A percentile compares a stretch with the other conserved stretches of the same genome.
Conservation (phyloP, 2,329 filamentous ascomycete genomes). For the Fusarium dlaminii region DNA sequence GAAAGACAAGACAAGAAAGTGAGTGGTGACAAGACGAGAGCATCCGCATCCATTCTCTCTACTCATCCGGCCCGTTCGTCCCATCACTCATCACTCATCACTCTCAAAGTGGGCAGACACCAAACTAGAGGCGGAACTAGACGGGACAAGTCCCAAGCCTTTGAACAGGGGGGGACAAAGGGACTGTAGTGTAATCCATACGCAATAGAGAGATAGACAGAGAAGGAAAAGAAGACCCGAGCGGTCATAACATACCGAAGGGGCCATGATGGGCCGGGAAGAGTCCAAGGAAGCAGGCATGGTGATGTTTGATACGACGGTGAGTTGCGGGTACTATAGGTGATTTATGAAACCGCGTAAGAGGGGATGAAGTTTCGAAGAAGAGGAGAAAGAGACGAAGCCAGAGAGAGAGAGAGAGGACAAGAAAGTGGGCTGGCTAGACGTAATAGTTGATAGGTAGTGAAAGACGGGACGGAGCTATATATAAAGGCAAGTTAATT, state of each 20-base stretch:
- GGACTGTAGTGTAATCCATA: neutral
- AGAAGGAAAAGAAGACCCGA: conserved; percentile 21
- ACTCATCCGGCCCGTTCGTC: neutral
- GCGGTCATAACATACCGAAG: conserved; percentile 62
- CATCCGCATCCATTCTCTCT: conserved; percentile 2
- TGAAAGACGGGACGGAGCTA: conserved; percentile 4
- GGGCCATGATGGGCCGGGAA: conserved; percentile 69
- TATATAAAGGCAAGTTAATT: conserved; percentile 17
- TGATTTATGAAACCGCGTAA: conserved; percentile 18
- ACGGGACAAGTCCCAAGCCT: conserved; percentile 8
- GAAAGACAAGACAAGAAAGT: neutral
- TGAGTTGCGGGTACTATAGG: conserved; percentile 14
- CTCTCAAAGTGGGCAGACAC: conserved; percentile 31
- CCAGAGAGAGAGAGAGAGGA: neutral
- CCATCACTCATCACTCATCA: conserved; percentile 1
- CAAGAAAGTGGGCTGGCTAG: conserved; percentile 15
- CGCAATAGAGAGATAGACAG: neutral
- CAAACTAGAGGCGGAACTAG: conserved; percentile 29
- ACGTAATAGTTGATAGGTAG: conserved; percentile 13
- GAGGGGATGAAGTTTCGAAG: conserved; percentile 18
- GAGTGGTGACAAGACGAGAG: neutral
- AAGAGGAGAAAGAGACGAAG: conserved; percentile 1
- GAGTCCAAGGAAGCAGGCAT: conserved; percentile 71
- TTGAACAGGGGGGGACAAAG: conserved; percentile 1
- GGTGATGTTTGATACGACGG: conserved; percentile 36